Conservation (phyloP, 805 yeast genomes). For the Torulaspora microellipsoides region DNA sequence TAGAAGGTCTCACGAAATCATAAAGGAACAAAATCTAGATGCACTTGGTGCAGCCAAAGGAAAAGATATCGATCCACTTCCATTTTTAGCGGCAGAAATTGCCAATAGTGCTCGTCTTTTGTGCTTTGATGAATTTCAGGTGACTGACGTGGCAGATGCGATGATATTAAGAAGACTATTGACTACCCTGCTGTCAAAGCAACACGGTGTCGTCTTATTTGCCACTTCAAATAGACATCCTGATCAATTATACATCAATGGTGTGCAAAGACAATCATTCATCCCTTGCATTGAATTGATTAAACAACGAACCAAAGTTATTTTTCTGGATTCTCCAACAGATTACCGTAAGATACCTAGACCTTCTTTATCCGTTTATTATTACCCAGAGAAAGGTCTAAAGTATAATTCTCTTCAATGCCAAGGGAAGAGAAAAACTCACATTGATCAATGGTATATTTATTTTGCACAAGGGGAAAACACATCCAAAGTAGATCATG, state of each 20-base stretch:
- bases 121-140: constrained; percentile 97
- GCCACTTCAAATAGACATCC: constrained; percentile 96
- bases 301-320: constrained; percentile 68
- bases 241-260: constrained; percentile 86
- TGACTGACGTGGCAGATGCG: constrained; percentile 97
- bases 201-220: constrained; percentile 81
- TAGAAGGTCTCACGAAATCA: constrained; percentile 75
- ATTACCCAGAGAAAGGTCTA: constrained; percentile 63
- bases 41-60: constrained; percentile 32
- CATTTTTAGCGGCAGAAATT: constrained; percentile 76
- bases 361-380: constrained; percentile 77
- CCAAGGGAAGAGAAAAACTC: constrained; percentile 48
- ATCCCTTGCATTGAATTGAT: constrained; percentile 86
- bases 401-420: constrained; percentile 49
- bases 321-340: constrained; percentile 81
- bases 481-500: constrained; percentile 15
- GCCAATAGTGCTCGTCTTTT: constrained; percentile 70
- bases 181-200: constrained; percentile 58
- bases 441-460: constrained; percentile 71
- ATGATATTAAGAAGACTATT: constrained; percentile 82
- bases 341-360: constrained; percentile 88
- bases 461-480: constrained; percentile 65
- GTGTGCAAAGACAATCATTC: constrained; percentile 87
- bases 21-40: constrained; percentile 49
- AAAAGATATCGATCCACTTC: constrained; percentile 74